These are phyloP conservation scores for Metrosideros polymorpha DNA, from an alignment of 441 rosid species.

Conservation along the genomic window DNA sequence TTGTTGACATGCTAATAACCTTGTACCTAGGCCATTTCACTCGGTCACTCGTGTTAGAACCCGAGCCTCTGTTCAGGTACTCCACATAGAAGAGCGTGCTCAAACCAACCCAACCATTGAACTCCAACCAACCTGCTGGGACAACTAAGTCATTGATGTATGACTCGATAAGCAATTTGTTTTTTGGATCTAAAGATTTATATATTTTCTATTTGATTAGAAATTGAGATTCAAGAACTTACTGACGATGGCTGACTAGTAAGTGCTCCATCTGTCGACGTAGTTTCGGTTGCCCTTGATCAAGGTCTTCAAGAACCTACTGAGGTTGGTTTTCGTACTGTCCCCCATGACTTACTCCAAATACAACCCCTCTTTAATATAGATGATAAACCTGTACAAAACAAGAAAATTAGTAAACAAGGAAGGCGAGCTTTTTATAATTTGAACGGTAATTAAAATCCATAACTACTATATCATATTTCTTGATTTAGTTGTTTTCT, in stretches of 20 bases:
- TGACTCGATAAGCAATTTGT: not conserved
- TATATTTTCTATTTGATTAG: not conserved
- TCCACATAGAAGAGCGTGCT: slow-evolving; percentile 39
- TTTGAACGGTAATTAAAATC: not conserved
- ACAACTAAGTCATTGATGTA: slow-evolving; percentile 26
- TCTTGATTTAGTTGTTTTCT: not conserved
- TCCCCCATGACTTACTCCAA: not conserved
- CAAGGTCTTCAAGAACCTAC: not conserved
- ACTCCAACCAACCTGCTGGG: slow-evolving; percentile 39
- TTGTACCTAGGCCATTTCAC: slow-evolving; percentile 41
- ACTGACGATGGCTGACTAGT: not conserved
- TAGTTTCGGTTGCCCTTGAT: not conserved
- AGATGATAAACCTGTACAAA: not conserved
- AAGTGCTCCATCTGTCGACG: not conserved
- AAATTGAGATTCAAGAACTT: not conserved
- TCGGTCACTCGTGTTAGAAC: slow-evolving; percentile 23
- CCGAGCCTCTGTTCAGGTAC: slow-evolving; percentile 37
- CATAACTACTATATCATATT: not conserved
- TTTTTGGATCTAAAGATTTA: not conserved
- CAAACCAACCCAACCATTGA: slow-evolving; percentile 29
- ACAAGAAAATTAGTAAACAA: not conserved
- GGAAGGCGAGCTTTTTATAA: not conserved
- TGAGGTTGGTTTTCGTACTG: not conserved
- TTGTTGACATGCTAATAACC: slow-evolving; percentile 10
- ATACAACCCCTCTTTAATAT: not conserved